These are phyloP conservation scores for Leccinum subrobustum DNA, from an alignment of 1,284 basidiomycete species.

Conservation along the genomic window DNA sequence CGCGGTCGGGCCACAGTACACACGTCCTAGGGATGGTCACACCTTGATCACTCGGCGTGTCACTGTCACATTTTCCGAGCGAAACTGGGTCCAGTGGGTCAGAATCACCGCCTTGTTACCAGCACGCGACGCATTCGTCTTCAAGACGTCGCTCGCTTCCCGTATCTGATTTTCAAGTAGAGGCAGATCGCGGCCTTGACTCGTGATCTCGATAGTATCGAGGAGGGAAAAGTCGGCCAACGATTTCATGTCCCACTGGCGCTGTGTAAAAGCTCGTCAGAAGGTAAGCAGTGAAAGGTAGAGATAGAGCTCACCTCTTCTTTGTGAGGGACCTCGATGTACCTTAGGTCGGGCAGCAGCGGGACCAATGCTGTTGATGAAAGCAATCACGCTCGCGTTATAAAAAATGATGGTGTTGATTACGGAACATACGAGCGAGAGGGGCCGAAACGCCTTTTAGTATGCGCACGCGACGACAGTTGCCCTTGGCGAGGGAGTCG, in stretches of 20 bases:
- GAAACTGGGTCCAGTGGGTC: neutral
- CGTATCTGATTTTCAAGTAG: neutral
- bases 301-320: neutral
- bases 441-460: slow-evolving; percentile 5
- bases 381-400: neutral
- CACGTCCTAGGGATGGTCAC: slow-evolving; percentile 6
- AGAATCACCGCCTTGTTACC: slow-evolving; percentile 1
- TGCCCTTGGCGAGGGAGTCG: slow-evolving; percentile 1
- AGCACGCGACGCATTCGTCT: slow-evolving; percentile 1
- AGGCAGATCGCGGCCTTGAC: neutral
- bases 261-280: neutral
- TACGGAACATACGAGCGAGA: slow-evolving; percentile 2
- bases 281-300: neutral
- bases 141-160: slow-evolving; percentile 2
- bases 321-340: neutral
- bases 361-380: slow-evolving; percentile 4
- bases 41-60: slow-evolving; percentile 5
- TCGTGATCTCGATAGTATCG: slow-evolving; percentile 6
- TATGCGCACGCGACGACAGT: slow-evolving; percentile 9
- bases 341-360: slow-evolving; percentile 7
- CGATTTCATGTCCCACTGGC: neutral
- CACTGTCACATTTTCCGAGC: neutral
- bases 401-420: slow-evolving; percentile 9
- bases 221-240: neutral
- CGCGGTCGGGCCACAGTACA: neutral